These are phyloP conservation scores for Berberis thunbergii DNA, from an alignment of 164 flowering plant genomes.

Conservation along the genomic window DNA sequence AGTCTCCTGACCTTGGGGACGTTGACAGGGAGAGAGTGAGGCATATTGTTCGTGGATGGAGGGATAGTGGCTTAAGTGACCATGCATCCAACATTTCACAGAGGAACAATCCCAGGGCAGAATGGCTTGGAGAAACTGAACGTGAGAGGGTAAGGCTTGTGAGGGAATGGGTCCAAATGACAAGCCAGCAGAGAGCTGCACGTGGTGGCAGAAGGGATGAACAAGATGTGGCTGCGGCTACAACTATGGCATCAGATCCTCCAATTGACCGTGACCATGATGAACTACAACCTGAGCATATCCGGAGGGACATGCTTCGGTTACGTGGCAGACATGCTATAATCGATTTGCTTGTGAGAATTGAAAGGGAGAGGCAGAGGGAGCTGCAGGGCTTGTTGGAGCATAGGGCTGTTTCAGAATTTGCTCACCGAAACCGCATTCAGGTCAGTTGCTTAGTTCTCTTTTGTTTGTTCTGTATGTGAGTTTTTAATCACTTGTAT, in stretches of 20 bases:
- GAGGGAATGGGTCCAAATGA: conserved; percentile 77
- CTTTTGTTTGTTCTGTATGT: background rate
- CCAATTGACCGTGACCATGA: conserved; percentile 27
- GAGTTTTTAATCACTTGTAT: too few species aligned
- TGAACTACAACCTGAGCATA: conserved; percentile 39
- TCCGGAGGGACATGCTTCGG: conserved; percentile 47
- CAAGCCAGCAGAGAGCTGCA: conserved; percentile 48
- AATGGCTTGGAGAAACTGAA: conserved; percentile 79
- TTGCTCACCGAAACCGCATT: conserved; percentile 88
- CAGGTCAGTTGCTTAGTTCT: conserved; percentile 44
- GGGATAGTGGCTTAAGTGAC: conserved; percentile 43
- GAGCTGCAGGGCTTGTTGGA: conserved; percentile 67
- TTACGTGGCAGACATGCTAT: conserved; percentile 86
- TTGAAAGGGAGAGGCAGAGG: conserved; percentile 61
- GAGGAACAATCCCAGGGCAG: conserved; percentile 40
- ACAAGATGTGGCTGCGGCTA: conserved; percentile 30
- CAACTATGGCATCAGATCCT: conserved; percentile 25
- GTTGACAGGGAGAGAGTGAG: conserved; percentile 85
- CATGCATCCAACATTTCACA: conserved; percentile 35
- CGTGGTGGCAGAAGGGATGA: conserved; percentile 36
- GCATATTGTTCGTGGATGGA: conserved; percentile 74
- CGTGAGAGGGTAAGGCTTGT: conserved; percentile 73
- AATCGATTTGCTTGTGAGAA: conserved; percentile 68
- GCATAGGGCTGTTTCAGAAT: conserved; percentile 65
- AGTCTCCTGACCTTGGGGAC: conserved; percentile 89